Conservation (phyloP, 2,329 filamentous ascomycete genomes). For the Pseudodiploospora longispora region DNA sequence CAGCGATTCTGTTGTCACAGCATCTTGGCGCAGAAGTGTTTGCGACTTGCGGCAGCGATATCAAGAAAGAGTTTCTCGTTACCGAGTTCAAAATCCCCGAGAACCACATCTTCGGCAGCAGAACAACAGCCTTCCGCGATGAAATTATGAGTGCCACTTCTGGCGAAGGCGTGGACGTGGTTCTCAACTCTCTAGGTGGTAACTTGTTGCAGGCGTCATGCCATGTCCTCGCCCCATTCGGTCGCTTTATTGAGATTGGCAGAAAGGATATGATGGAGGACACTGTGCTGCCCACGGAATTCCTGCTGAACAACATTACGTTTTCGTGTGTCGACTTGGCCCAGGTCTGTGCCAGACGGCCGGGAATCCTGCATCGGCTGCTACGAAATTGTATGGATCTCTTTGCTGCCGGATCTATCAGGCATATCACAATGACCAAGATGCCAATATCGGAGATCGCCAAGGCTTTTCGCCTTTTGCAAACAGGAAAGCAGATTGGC, state of each 20-base stretch:
- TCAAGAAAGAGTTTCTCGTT: not conserved
- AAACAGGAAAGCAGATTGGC: slow-evolving; percentile 12
- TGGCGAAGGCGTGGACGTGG: slow-evolving; percentile 18
- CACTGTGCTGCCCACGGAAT: not conserved
- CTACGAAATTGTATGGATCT: not conserved
- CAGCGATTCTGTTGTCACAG: slow-evolving; percentile 19
- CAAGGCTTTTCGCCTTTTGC: slow-evolving; percentile 12
- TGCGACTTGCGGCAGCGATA: not conserved
- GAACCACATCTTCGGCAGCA: slow-evolving; percentile 3
- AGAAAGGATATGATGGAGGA: slow-evolving; percentile 18
- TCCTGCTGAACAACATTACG: not conserved
- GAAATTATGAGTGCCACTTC: slow-evolving; percentile 11
- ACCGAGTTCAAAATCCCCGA: slow-evolving; percentile 1
- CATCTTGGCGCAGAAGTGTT: slow-evolving; percentile 12
- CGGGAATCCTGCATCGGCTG: not conserved
- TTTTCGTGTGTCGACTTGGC: slow-evolving; percentile 1
- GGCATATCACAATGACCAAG: not conserved
- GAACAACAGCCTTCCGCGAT: slow-evolving; percentile 1
- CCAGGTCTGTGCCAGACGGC: not conserved
- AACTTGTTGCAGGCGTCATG: slow-evolving; percentile 6
- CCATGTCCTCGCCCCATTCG: slow-evolving; percentile 22
- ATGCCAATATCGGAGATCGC: slow-evolving; percentile 7
- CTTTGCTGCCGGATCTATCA: not conserved
- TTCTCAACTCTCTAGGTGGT: slow-evolving; percentile 6
- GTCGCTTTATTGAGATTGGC: slow-evolving; percentile 33